Evolutionary conservation across 2,329 filamentous ascomycete genomes (phyloP).

Genomic region (Penicillium sclerotiorum): DNA sequence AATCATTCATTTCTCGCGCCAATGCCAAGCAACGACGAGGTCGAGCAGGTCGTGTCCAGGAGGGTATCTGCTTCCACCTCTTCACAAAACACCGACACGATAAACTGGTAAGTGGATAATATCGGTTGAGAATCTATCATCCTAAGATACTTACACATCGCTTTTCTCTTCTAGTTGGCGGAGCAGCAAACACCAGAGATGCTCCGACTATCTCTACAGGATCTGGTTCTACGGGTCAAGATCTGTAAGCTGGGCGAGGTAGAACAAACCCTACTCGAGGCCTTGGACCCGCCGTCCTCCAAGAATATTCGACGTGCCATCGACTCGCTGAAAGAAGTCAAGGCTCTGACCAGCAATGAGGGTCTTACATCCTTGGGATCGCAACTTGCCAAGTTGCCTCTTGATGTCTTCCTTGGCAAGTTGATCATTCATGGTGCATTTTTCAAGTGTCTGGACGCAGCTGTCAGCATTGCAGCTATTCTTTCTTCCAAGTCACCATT

Average conservation of each 20-base stretch:
- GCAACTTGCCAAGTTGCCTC: slow-evolving; percentile 82
- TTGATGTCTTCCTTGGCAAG: slow-evolving; percentile 95
- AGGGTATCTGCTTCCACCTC: slow-evolving; percentile 92
- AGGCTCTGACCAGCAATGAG: slow-evolving; percentile 78
- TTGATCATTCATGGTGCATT: slow-evolving; percentile 82
- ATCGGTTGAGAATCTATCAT: slow-evolving; percentile 2
- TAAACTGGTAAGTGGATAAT: slow-evolving; percentile 52
- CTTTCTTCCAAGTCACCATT: slow-evolving; percentile 95
- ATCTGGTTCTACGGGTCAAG: slow-evolving; percentile 93
- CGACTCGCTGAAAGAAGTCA: slow-evolving; percentile 89
- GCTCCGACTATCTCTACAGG: slow-evolving; percentile 88
- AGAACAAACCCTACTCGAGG: slow-evolving; percentile 83
- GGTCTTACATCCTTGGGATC: slow-evolving; percentile 83
- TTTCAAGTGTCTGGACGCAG: slow-evolving; percentile 89
- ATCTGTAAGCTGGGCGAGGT: slow-evolving; percentile 95
- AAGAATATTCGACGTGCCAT: slow-evolving; percentile 94
- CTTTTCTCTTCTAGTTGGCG: slow-evolving; percentile 60
- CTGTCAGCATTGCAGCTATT: slow-evolving; percentile 88
- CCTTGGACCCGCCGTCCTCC: slow-evolving; percentile 83
- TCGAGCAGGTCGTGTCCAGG: slow-evolving; percentile 91
- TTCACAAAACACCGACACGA: slow-evolving; percentile 92
- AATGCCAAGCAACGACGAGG: slow-evolving; percentile 95
- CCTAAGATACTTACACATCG: slow-evolving; percentile 4
- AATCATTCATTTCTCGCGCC: slow-evolving; percentile 92
- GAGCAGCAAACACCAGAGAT: slow-evolving; percentile 97